Evolutionary conservation across 768 basidiomycete species (phyloP), one percentile per base, ranked within the genome.

Genomic region (Hericium erinaceus): DNA sequence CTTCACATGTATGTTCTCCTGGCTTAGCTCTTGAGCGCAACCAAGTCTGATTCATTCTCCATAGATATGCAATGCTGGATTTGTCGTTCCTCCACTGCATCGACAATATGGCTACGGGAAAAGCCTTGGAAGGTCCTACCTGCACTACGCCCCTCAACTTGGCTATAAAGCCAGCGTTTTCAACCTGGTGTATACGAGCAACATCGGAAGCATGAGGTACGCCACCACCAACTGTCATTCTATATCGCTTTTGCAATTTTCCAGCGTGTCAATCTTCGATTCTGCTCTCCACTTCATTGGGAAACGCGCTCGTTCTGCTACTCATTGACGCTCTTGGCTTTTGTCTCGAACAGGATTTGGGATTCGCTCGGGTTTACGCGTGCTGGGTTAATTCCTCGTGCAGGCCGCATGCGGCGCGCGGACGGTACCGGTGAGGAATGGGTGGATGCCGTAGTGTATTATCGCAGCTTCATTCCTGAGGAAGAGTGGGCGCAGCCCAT

Each of bases 181-280:
- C 77, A 95, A 97, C 68, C 78, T 97, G 46, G 92, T 97, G 39
- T 95, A 89, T 69, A 82, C 84, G 24, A 91, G 86, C 68, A 97
- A 95, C 72, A 65, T 72, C 48, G 91, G 92, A 16, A 87, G 86
- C 48, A 68, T 86, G 59, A 80, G 75, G 87, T 85, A 59, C 64
- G 77, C 69, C 3, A 26, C 26, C 26, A 26, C 26, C 20, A 4
- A 11, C 2, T 39, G 28, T n/a, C 48, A 69, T 24, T 48, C 28
- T 28, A 33, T 33, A 33, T 33, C 33, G 8, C 8, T 4, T 33
- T n/a, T 50, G 33, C n/a, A 50, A 16, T 10, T 20, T 7, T 7
- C 44, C 16, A 46, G 5, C 16, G 1, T 16, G 44, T 7, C 44
- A 16, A 9, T 46, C 2, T 20, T 46, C 33, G 33, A 33, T 9